Evolutionary conservation across 495 filamentous ascomycete species (phyloP).

Genomic region (Achaetomiella virescens): DNA sequence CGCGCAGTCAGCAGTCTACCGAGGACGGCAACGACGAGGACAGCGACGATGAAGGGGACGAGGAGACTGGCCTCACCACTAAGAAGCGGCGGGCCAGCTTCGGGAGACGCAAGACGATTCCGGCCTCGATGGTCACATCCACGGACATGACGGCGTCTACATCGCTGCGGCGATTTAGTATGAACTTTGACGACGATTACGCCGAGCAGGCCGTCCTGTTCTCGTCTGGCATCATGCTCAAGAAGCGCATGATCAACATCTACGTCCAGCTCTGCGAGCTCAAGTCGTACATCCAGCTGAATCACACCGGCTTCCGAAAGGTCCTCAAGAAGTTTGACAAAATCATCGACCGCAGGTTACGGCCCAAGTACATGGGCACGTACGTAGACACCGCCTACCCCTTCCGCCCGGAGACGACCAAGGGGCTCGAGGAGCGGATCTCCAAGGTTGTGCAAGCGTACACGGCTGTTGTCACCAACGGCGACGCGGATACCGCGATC

Average conservation of each 20-base stretch:
- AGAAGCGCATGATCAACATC: slow-evolving; percentile 77
- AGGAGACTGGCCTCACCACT: slow-evolving; percentile 52
- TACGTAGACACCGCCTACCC: slow-evolving; percentile 66
- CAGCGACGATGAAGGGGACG: slow-evolving; percentile 64
- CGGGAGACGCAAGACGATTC: slow-evolving; percentile 34
- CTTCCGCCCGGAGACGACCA: slow-evolving; percentile 65
- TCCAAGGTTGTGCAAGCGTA: slow-evolving; percentile 69
- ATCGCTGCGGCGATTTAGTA: slow-evolving; percentile 48
- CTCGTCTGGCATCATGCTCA: slow-evolving; percentile 77
- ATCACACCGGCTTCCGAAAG: slow-evolving; percentile 93
- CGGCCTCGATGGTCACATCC: slow-evolving; percentile 35
- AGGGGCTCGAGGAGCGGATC: slow-evolving; percentile 64
- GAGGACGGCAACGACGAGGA: slow-evolving; percentile 47
- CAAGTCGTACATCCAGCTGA: slow-evolving; percentile 92
- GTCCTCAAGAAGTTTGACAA: slow-evolving; percentile 99
- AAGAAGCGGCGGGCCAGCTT: slow-evolving; percentile 26
- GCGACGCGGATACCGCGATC: slow-evolving; percentile 64
- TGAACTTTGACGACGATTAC: slow-evolving; percentile 59
- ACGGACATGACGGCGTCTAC: slow-evolving; percentile 19
- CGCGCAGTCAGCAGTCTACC: slow-evolving; percentile 38
- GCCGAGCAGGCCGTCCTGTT: slow-evolving; percentile 68
- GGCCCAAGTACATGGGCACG: slow-evolving; percentile 65
- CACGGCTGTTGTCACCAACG: slow-evolving; percentile 71
- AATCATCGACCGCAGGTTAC: slow-evolving; percentile 74
- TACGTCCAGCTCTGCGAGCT: slow-evolving; percentile 95